Conservation (phyloP, 1,139 yeast genomes). For the Sugiyamaella novakii region DNA sequence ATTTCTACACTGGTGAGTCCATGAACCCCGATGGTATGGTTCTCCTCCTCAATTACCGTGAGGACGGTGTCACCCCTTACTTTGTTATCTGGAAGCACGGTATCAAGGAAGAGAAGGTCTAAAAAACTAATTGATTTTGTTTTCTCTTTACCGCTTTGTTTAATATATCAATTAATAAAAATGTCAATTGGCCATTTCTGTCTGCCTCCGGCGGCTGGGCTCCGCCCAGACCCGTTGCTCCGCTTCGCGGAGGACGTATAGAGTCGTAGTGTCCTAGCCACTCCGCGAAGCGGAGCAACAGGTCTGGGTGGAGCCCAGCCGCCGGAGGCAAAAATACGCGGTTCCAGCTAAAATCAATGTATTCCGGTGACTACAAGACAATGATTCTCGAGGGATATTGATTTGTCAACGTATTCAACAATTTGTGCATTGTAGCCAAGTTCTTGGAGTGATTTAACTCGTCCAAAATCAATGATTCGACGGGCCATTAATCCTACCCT, state of each 20-base stretch:
- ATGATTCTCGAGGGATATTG: constrained; percentile 70
- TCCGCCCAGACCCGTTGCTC: too few species aligned
- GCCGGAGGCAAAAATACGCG: too few species aligned
- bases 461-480: constrained; percentile 64
- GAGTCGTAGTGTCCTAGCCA: too few species aligned
- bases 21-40: constrained; percentile 99
- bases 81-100: constrained; percentile 99
- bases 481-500: constrained; percentile 66
- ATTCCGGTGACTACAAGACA: constrained; percentile 50
- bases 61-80: constrained; percentile 97
- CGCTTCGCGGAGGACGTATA: too few species aligned
- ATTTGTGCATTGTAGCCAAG: constrained; percentile 48
- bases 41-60: constrained; percentile 98
- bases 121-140: constrained; percentile 40
- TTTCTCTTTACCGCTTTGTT: too few species aligned
- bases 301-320: too few species aligned
- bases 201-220: too few species aligned
- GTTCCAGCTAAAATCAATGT: too few species aligned
- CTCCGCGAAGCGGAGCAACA: too few species aligned
- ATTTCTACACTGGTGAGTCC: constrained; percentile 98
- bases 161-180: neutral
- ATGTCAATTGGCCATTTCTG: too few species aligned
- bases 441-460: constrained; percentile 52
- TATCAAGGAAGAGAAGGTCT: constrained; percentile 83
- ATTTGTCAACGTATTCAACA: constrained; percentile 59